phyloP scores from a whole-genome alignment of 1,139 yeast species.

The Hanseniaspora uvarum region DNA sequence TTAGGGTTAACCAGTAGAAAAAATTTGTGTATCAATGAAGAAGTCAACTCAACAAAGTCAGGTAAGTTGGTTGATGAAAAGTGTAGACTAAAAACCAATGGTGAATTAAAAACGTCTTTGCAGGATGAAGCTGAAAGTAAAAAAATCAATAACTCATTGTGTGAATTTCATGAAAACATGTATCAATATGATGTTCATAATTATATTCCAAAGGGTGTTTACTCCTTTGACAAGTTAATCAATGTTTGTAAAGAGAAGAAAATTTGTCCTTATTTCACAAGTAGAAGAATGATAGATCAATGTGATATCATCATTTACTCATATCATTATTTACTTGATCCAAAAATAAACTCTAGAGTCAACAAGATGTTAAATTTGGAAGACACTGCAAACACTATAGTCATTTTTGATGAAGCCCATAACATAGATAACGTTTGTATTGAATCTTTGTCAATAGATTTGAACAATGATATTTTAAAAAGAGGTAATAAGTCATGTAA shows the following conservation, averaged over 20 bases:
- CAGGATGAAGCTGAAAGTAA: constrained; percentile 45
- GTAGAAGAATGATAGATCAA: constrained; percentile 92
- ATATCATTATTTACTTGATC: constrained; percentile 89
- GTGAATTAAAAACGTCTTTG: constrained; percentile 57
- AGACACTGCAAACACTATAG: constrained; percentile 42
- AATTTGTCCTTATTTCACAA: constrained; percentile 93
- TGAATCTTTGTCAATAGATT: constrained; percentile 82
- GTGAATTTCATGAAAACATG: constrained; percentile 83
- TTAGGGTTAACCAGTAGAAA: constrained; percentile 89
- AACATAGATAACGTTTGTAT: constrained; percentile 97
- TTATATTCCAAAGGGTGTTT: constrained; percentile 83
- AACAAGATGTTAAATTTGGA: constrained; percentile 87
- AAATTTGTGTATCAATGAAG: constrained; percentile 84
- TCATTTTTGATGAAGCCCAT: constrained; percentile 96
- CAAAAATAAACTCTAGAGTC: constrained; percentile 92
- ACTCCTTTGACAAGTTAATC: constrained; percentile 75
- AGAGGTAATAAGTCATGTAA: constrained; percentile 76
- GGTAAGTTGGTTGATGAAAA: constrained; percentile 95
- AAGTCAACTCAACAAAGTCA: constrained; percentile 73
- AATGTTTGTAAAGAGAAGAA: constrained; percentile 66
- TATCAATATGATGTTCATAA: constrained; percentile 79
- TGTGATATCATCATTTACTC: constrained; percentile 93
- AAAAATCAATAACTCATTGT: constrained; percentile 47
- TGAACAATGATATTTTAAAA: constrained; percentile 70
- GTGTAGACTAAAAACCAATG: constrained; percentile 89